Evolutionary conservation across 2,329 filamentous ascomycete genomes (phyloP), one percentile per base, ranked within the genome.

Genomic region (Microcyclospora tardicrescens): DNA sequence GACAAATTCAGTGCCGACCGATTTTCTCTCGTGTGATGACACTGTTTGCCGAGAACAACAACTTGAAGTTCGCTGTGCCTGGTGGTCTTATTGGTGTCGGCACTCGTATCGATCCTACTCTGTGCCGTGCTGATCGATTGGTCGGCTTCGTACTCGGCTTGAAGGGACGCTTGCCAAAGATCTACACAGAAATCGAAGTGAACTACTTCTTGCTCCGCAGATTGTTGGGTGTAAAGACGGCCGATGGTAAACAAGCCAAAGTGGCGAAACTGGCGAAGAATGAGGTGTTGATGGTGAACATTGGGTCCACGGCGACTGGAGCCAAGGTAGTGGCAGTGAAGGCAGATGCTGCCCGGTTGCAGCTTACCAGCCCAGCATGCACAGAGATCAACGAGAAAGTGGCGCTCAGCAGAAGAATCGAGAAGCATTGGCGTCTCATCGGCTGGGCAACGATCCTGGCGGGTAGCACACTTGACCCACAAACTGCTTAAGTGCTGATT

Each of bases 251-350:
- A 73, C 91, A 96, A 68, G 89, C 89, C 58, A 98, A 98, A 80
- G 91, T 98, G 51, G 86, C 87, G 55, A 98, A 98, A 72, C 73
- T 98, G 49, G 73, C 86, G 41, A 98, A 96, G 79, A 95, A 94
- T 67, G 91, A 98, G 65, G 86, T 96, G 57, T 81, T 98, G 65
- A 96, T 98, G 91, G 91, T 98, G 50, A 98, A 98, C 72, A 98
- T 98, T 60, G 91, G 91, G 45, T 94, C 85, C 29, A 96, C 89
- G 9, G 93, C 91, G 34, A 95, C 89, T 11, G 91, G 91, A 65
- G 91, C 91, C 51, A 98, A 96, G 77, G 85, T 98, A 38, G 77
- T 91, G 42, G 89, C 85, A 56, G 93, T 96, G 60, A 95, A 91
- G 75, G 87, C 89, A 58, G 91, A 98, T 74, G 89, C 87, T 41